Base-by-base conservation (phyloP, 805 yeast genomes). In the Candida xiaguanensis region DNA sequence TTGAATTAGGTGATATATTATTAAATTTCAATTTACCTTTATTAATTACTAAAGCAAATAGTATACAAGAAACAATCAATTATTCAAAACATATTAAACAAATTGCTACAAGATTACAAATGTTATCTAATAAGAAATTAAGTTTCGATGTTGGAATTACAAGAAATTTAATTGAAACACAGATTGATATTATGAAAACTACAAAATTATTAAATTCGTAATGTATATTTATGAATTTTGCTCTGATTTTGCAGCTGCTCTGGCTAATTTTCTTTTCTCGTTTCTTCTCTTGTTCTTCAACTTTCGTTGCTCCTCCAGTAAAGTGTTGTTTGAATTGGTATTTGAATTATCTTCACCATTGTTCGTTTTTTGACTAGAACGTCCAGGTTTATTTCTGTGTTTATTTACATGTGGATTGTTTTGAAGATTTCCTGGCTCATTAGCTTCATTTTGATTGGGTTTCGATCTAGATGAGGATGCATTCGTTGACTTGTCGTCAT, bases 1-100 rank as follows among this genome's bases (percentile, higher is more conserved):
- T 54, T 8, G 30, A 50, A 13, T 46, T 58, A 24, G 46, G 51
- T 31, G 51, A 55, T 14, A 16, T 41, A 6, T 45, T 58, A 12
- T 23, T 32, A 12, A 32, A 32, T 32, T 23, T 32, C 3, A 32
- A 32, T 32, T 15, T 23, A 23, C 36, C 36, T 4, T 15, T 13
- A 6, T 23, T 32, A 6, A 3, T 14, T 13, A 28, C 20, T 4
- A 32, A 32, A 16, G 11, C 15, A 8, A 7, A 12, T 4, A 12
- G 18, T 4, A 15, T 32, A 4, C 36, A 32, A 22, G 24, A 23
- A 4, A n/a, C 14, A 3, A n/a, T 3, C 8, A 32, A 23, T 7
- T 32, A 32, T 14, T 22, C 36, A 23, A 32, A 23, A 19, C 22
- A 5, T 31, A 9, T 31, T 3, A 31, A 31, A 20, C 3, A 13